These are phyloP conservation scores for Epicoccum sorghinum DNA, from an alignment of 2,329 filamentous ascomycete genomes.

Conservation along the genomic window DNA sequence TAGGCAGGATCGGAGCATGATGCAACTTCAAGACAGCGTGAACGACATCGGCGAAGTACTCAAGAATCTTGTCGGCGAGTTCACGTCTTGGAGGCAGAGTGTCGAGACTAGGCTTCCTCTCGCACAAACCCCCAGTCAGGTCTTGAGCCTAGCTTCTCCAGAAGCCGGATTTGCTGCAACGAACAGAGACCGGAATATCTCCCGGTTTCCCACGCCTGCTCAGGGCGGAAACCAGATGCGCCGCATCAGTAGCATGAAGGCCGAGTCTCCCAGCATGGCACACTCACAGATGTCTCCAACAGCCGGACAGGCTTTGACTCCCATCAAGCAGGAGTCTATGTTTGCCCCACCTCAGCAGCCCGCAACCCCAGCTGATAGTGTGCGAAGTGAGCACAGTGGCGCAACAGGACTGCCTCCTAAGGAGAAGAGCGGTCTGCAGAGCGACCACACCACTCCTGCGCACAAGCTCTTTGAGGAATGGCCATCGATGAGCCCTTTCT, in stretches of 20 bases:
- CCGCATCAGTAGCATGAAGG: constrained; percentile 44
- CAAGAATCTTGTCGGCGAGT: constrained; percentile 37
- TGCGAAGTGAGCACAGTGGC: constrained; percentile 34
- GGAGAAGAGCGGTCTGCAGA: constrained; percentile 63
- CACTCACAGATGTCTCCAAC: constrained; percentile 37
- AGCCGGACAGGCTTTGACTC: constrained; percentile 31
- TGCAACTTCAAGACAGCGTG: constrained; percentile 55
- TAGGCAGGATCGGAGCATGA: constrained; percentile 57
- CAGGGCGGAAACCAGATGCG: constrained; percentile 33
- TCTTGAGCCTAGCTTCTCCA: constrained; percentile 39
- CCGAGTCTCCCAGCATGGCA: constrained; percentile 38
- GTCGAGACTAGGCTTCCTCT: constrained; percentile 38
- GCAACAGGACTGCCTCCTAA: constrained; percentile 21
- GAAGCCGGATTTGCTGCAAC: constrained; percentile 33
- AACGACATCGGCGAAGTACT: constrained; percentile 45
- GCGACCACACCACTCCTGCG: constrained; percentile 89
- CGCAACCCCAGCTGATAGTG: constrained; percentile 43
- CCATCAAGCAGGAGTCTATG: constrained; percentile 40
- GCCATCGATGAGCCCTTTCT: constrained; percentile 62
- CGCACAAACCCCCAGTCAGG: constrained; percentile 21
- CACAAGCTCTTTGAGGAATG: constrained; percentile 75
- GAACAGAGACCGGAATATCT: constrained; percentile 32
- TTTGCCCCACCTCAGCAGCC: constrained; percentile 34
- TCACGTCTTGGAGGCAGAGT: constrained; percentile 43
- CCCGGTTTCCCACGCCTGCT: constrained; percentile 38